Base-by-base conservation (phyloP, 202 grass and related monocot species). In the Schoenoplectus tabernaemontani region DNA sequence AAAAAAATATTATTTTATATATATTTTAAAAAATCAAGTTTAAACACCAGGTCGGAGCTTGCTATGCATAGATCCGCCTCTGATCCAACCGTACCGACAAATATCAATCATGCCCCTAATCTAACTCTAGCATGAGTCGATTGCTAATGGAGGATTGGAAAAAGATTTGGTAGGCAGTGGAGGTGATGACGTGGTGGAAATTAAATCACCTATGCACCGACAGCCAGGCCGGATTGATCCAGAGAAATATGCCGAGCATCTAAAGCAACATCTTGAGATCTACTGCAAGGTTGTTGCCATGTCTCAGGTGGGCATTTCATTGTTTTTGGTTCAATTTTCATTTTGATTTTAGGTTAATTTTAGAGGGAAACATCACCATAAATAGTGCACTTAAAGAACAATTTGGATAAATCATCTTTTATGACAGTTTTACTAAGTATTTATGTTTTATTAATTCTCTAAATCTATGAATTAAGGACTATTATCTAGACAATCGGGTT, bases 271-370 rank as follows among this genome's bases (percentile, higher is more conserved):
- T 76, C 67, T 93, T 34, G 90, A 91, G 33, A 76, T 83, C 60
- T 87, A 90, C 53, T 87, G 91, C 30, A 85, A 87, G 34, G 78
- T 84, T 9, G 82, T 92, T 24, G 86, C 84, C 59, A 85, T 90
- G 84, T 90, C 82, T 82, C 82, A 84, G 86, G 93, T 96, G 86
- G 41, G 24, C 20, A 48, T 57, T 73, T 7, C 3, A 57, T 82
- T 74, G 9, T 32, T 41, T 20, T 59, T 12, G n/a, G n/a, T 73
- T 72, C 32, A 41, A 72, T 41, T 83, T 70, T 6, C 50, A 43
- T n/a, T n/a, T n/a, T n/a, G n/a, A n/a, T n/a, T n/a, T n/a, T n/a
- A n/a, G n/a, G n/a, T n/a, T n/a, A n/a, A n/a, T n/a, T n/a, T n/a
- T n/a, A n/a, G n/a, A n/a, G n/a, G n/a, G n/a, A n/a, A n/a, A n/a